Conservation (phyloP, 495 filamentous ascomycete genomes). For the Hypoxylon trugodes region DNA sequence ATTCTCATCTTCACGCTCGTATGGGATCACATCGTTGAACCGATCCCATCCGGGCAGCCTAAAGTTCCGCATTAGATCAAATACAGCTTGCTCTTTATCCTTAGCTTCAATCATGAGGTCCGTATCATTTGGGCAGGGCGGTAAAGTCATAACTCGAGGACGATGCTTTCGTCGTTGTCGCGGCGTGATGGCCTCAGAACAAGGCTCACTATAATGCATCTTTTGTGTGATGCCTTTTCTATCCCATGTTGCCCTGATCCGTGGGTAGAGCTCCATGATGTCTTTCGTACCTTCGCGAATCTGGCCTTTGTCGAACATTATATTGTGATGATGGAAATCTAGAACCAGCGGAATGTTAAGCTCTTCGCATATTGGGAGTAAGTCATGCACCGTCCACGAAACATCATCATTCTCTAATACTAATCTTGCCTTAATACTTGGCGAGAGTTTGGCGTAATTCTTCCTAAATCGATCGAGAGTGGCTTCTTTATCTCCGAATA, state of each 20-base stretch:
- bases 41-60: conserved; percentile 79
- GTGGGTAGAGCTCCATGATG: conserved; percentile 66
- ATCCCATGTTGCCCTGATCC: conserved; percentile 86
- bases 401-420: conserved; percentile 97
- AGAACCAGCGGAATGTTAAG: conserved; percentile 92
- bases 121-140: conserved; percentile 82
- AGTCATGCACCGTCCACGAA: conserved; percentile 85
- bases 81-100: conserved; percentile 97
- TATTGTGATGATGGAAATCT: conserved; percentile 96
- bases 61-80: conserved; percentile 89
- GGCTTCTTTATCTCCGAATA: conserved; percentile 86
- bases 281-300: conserved; percentile 88
- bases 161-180: conserved; percentile 84
- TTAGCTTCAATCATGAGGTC: conserved; percentile 99
- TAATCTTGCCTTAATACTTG: conserved; percentile 77
- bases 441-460: conserved; percentile 73
- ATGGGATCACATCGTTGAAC: conserved; percentile 81
- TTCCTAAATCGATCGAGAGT: conserved; percentile 83
- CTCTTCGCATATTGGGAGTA: conserved; percentile 91
- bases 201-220: conserved; percentile 94
- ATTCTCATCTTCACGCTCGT: conserved; percentile 81
- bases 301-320: conserved; percentile 75
- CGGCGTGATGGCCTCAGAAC: conserved; percentile 74
- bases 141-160: conserved; percentile 76
- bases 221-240: conserved; percentile 90